phyloP scores from a whole-genome alignment of 768 basidiomycete genomes.

The Xerocomus brunneocitrinus region DNA sequence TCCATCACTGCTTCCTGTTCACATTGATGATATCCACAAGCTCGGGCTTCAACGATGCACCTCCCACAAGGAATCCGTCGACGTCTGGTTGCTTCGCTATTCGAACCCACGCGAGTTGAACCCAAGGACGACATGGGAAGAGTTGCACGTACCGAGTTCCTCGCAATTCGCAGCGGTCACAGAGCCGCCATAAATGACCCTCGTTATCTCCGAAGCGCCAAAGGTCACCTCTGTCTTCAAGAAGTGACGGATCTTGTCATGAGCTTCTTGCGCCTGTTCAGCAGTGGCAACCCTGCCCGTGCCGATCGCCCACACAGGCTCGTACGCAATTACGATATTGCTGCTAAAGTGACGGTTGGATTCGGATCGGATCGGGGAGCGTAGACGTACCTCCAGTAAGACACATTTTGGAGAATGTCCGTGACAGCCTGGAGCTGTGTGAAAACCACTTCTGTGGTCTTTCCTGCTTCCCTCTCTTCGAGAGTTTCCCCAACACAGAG shows the following conservation, averaged over 20 bases:
- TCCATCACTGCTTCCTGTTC: slow-evolving; percentile 30
- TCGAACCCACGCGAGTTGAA: neutral
- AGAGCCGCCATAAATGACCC: slow-evolving; percentile 95
- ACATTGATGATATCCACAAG: slow-evolving; percentile 89
- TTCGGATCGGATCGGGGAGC: neutral
- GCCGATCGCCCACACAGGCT: slow-evolving; percentile 98
- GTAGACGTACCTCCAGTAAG: slow-evolving; percentile 72
- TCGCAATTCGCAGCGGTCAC: slow-evolving; percentile 86
- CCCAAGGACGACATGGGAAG: neutral
- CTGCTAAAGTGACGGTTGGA: slow-evolving; percentile 34
- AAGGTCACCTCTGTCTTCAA: slow-evolving; percentile 60
- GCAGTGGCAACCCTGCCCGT: slow-evolving; percentile 94
- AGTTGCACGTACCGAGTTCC: slow-evolving; percentile 68
- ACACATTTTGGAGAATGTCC: slow-evolving; percentile 45
- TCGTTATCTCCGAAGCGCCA: slow-evolving; percentile 63
- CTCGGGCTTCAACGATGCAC: slow-evolving; percentile 96
- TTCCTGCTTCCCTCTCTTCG: slow-evolving; percentile 71
- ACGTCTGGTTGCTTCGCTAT: slow-evolving; percentile 76
- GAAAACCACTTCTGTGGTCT: slow-evolving; percentile 78
- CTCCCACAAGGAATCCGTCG: slow-evolving; percentile 97
- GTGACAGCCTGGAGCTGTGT: slow-evolving; percentile 77
- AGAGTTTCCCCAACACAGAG: slow-evolving; percentile 97
- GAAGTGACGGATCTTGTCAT: slow-evolving; percentile 76
- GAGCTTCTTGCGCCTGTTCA: slow-evolving; percentile 90
- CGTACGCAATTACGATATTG: slow-evolving; percentile 91